Conservation (phyloP, 2,329 filamentous ascomycete genomes). For the Monosporascus ibericus region DNA sequence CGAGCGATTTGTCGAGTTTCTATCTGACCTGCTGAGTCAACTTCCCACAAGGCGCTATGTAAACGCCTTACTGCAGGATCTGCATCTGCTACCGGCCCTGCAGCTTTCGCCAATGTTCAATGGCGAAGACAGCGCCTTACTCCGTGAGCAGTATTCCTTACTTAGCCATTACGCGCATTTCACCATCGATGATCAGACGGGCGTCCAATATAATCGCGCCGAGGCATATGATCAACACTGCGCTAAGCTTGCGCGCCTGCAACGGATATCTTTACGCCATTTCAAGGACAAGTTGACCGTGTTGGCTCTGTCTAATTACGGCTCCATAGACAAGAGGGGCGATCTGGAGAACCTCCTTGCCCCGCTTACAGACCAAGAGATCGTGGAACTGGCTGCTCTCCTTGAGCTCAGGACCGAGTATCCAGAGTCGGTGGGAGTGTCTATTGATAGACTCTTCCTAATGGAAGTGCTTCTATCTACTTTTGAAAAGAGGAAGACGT, state of each 20-base stretch:
- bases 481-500: constrained; percentile 73
- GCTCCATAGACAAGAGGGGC: constrained; percentile 70
- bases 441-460: constrained; percentile 56
- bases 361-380: constrained; percentile 66
- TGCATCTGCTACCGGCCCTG: constrained; percentile 75
- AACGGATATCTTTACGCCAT: constrained; percentile 69
- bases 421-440: constrained; percentile 61
- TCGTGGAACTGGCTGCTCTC: constrained; percentile 60
- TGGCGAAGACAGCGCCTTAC: constrained; percentile 65
- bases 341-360: constrained; percentile 75
- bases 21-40: constrained; percentile 88
- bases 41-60: constrained; percentile 90
- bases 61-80: constrained; percentile 78
- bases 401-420: constrained; percentile 81
- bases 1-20: constrained; percentile 86
- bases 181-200: constrained; percentile 85
- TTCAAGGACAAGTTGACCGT: constrained; percentile 92
- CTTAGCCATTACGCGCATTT: constrained; percentile 84
- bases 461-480: constrained; percentile 67
- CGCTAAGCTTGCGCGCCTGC: constrained; percentile 67
- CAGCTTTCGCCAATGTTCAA: constrained; percentile 73
- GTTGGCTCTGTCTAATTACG: constrained; percentile 86
- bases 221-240: constrained; percentile 80
- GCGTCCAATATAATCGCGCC: constrained; percentile 63
- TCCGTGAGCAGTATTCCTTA: constrained; percentile 76